phyloP scores from a whole-genome alignment of 2,329 filamentous ascomycete species.

The Arthrobotrys conoides region DNA sequence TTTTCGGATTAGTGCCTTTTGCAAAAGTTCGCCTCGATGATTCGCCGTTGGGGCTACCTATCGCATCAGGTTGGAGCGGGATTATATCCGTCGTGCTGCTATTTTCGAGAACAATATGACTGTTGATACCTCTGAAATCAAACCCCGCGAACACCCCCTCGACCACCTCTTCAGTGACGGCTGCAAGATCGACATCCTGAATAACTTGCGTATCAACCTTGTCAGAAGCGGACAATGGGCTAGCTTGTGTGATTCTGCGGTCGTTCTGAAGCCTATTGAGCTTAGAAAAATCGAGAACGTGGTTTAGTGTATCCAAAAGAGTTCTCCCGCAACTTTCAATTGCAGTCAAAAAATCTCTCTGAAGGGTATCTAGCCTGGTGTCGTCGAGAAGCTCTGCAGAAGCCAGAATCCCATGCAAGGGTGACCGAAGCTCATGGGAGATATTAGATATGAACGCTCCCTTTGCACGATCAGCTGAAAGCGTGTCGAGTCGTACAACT shows the following conservation, averaged over 20 bases:
- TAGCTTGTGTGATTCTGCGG: constrained; percentile 29
- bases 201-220: constrained; percentile 62
- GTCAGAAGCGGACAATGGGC: constrained; percentile 31
- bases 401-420: constrained; percentile 74
- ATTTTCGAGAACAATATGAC: constrained; percentile 43
- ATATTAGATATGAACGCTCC: constrained; percentile 74
- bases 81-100: constrained; percentile 61
- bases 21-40: constrained; percentile 10
- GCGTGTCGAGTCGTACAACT: constrained; percentile 71
- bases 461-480: constrained; percentile 70
- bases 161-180: constrained; percentile 69
- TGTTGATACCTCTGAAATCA: constrained; percentile 65
- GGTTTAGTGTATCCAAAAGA: constrained; percentile 72
- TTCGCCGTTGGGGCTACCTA: constrained; percentile 26
- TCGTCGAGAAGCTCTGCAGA: constrained; percentile 72
- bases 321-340: constrained; percentile 72
- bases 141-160: constrained; percentile 70
- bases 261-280: constrained; percentile 62
- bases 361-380: constrained; percentile 69
- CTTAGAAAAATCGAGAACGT: constrained; percentile 69
- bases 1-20: constrained; percentile 62
- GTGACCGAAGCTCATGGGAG: constrained; percentile 75
- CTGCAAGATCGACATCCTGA: constrained; percentile 66
- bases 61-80: constrained; percentile 37
- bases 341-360: constrained; percentile 70